phyloP scores from a whole-genome alignment of 129 eudicot genomes.

The Logfia minima region DNA sequence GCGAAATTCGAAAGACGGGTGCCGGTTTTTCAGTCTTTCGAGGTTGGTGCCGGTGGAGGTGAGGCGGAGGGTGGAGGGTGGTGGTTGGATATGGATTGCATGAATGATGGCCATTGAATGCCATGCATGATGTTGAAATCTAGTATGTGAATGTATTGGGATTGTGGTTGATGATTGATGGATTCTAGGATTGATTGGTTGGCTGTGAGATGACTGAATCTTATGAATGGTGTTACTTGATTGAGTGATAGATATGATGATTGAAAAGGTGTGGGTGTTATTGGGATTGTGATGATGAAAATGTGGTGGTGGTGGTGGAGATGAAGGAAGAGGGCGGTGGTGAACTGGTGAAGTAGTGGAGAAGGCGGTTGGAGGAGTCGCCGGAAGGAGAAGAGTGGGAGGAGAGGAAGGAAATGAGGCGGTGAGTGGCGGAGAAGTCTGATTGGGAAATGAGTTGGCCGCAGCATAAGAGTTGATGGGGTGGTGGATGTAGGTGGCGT shows the following conservation, averaged over 20 bases:
- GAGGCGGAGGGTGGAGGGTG: constrained; percentile 63
- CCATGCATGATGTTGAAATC: constrained; percentile 92
- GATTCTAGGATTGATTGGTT: constrained; percentile 91
- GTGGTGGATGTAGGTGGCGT: constrained; percentile 23
- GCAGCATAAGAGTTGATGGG: constrained; percentile 52
- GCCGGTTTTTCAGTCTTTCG: constrained; percentile 58
- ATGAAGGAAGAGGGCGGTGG: constrained; percentile 49
- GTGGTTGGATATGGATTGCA: constrained; percentile 67
- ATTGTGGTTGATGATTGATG: constrained; percentile 16
- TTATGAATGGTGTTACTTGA: constrained; percentile 75
- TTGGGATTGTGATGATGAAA: not conserved
- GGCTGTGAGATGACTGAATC: constrained; percentile 83
- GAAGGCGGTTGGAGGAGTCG: constrained; percentile 59
- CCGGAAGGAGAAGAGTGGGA: constrained; percentile 51
- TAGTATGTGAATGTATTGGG: constrained; percentile 57
- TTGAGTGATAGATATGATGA: constrained; percentile 71
- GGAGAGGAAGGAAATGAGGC: constrained; percentile 48
- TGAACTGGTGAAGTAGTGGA: constrained; percentile 29
- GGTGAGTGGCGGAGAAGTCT: constrained; percentile 62
- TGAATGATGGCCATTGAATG: constrained; percentile 92
- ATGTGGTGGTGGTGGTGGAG: constrained; percentile 31
- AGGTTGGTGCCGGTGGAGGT: constrained; percentile 71
- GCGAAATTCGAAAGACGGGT: constrained; percentile 69
- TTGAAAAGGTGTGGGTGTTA: constrained; percentile 30
- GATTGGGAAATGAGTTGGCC: constrained; percentile 62